A percentile compares a stretch with the other conserved stretches of the same genome.
These are phyloP conservation scores for Phtheirospermum japonicum DNA, from an alignment of 257 asterid species.

Conservation along the genomic window DNA sequence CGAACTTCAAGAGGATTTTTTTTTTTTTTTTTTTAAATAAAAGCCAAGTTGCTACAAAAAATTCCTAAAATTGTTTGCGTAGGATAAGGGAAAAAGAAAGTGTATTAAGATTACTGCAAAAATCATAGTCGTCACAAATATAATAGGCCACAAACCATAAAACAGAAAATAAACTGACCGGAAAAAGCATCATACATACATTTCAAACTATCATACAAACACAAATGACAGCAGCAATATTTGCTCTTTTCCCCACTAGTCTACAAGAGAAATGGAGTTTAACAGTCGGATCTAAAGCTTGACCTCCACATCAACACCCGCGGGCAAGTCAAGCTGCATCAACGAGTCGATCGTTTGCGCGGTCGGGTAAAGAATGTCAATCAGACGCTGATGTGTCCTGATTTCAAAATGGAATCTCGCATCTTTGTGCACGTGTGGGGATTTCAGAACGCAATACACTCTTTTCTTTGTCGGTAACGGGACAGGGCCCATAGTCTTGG, in stretches of 20 bases:
- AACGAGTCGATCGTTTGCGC: slow-evolving; percentile 96
- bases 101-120: too few species aligned
- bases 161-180: too few species aligned
- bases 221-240: neutral
- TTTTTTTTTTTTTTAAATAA: too few species aligned
- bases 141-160: too few species aligned
- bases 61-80: too few species aligned
- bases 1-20: too few species aligned
- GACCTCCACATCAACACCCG: slow-evolving; percentile 99
- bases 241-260: neutral
- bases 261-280: slow-evolving; percentile 22
- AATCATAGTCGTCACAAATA: too few species aligned
- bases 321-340: slow-evolving; percentile 97
- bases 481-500: slow-evolving; percentile 94
- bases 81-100: too few species aligned
- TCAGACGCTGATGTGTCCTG: slow-evolving; percentile 91
- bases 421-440: slow-evolving; percentile 96
- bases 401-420: slow-evolving; percentile 97
- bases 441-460: slow-evolving; percentile 82
- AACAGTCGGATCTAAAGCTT: slow-evolving; percentile 53
- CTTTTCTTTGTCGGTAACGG: slow-evolving; percentile 90
- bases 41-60: too few species aligned
- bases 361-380: slow-evolving; percentile 89
- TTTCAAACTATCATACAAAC: too few species aligned
- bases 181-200: too few species aligned